Evolutionary conservation across 2,329 filamentous ascomycete species (phyloP).

Genomic region (Furcasterigmium sp.): DNA sequence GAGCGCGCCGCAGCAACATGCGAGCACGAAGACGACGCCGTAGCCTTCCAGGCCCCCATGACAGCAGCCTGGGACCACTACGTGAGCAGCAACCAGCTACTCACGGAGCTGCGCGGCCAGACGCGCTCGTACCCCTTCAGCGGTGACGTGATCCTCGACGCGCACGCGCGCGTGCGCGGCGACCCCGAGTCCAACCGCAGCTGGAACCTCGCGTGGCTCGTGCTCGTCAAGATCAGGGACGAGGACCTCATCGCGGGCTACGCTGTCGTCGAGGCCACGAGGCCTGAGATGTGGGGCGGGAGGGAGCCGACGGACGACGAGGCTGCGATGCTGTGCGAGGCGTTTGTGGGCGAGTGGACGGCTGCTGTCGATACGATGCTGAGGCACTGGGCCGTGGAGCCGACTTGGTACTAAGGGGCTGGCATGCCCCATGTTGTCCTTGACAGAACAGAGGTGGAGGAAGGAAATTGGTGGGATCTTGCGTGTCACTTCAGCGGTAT

Average conservation of each 20-base stretch:
- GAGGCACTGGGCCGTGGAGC: slow-evolving; percentile 60
- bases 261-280: slow-evolving; percentile 54
- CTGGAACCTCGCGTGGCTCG: slow-evolving; percentile 74
- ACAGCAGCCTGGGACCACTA: slow-evolving; percentile 68
- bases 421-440: too few species aligned
- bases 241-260: slow-evolving; percentile 58
- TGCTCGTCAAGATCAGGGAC: slow-evolving; percentile 59
- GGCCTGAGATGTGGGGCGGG: slow-evolving; percentile 66
- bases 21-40: slow-evolving; percentile 52
- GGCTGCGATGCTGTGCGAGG: slow-evolving; percentile 52
- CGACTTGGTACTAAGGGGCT: slow-evolving; percentile 35
- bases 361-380: slow-evolving; percentile 61
- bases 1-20: slow-evolving; percentile 59
- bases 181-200: slow-evolving; percentile 64
- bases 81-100: slow-evolving; percentile 63
- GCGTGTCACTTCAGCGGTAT: too few species aligned
- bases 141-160: slow-evolving; percentile 59
- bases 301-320: slow-evolving; percentile 49
- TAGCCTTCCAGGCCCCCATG: slow-evolving; percentile 57
- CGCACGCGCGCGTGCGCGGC: slow-evolving; percentile 55
- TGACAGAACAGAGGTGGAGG: too few species aligned
- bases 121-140: slow-evolving; percentile 65
- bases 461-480: too few species aligned
- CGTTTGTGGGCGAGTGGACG: slow-evolving; percentile 64
- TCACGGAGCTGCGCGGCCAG: slow-evolving; percentile 64